These are phyloP conservation scores for Eucalyptus pauciflora DNA, from an alignment of 345 rosid genomes.

Conservation along the genomic window DNA sequence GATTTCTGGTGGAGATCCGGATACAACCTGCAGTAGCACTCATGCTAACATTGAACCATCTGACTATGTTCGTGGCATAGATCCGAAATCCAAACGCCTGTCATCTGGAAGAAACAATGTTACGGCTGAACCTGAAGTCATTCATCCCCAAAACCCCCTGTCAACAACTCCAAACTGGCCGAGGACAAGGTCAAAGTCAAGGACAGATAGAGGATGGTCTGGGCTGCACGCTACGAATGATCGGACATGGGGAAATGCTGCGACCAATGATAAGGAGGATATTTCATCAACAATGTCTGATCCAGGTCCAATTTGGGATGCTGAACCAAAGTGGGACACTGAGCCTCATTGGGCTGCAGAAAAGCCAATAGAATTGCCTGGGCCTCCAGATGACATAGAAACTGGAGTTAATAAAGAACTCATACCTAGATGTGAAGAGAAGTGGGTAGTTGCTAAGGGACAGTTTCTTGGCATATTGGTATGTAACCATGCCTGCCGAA, in stretches of 20 bases:
- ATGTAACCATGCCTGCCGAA: constrained; percentile 96
- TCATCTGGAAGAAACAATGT: constrained; percentile 74
- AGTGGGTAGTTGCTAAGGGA: constrained; percentile 74
- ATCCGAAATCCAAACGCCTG: constrained; percentile 77
- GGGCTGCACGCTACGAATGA: constrained; percentile 65
- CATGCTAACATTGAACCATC: constrained; percentile 90
- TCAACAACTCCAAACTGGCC: constrained; percentile 94
- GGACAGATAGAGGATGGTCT: constrained; percentile 84
- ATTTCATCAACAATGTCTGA: constrained; percentile 91
- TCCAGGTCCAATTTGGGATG: constrained; percentile 99
- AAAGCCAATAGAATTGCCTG: constrained; percentile 81
- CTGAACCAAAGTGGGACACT: constrained; percentile 90
- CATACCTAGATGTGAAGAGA: constrained; percentile 49
- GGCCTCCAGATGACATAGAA: constrained; percentile 67
- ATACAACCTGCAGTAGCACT: constrained; percentile 53
- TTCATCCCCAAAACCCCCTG: constrained; percentile 72
- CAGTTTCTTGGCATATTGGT: constrained; percentile 85
- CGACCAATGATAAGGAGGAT: constrained; percentile 82
- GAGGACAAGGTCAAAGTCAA: constrained; percentile 90
- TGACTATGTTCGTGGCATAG: constrained; percentile 88
- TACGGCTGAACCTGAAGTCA: constrained; percentile 74
- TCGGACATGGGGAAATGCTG: constrained; percentile 75
- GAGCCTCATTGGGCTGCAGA: constrained; percentile 79
- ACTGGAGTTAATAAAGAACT: constrained; percentile 41
- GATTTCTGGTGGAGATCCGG: constrained; percentile 75